Base-by-base conservation (phyloP, 371 early-diverging fungal species). In the Encephalitozoon romaleae region DNA sequence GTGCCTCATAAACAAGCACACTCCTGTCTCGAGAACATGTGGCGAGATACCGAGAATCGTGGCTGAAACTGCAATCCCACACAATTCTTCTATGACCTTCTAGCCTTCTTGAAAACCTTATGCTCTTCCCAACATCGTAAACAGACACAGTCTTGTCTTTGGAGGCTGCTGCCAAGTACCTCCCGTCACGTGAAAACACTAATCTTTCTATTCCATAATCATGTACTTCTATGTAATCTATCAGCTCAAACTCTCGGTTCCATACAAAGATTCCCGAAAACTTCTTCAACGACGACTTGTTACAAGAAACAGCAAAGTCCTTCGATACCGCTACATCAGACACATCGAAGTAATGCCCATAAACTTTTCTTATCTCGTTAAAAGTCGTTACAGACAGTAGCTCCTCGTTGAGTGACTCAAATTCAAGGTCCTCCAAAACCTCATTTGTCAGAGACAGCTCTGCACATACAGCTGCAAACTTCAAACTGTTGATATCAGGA, bases 321-420 rank as follows among this genome's bases (percentile, higher is more conserved):
- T 72, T 32, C 3, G 42, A 39, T 18, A 77, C 77, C 12, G 77
- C 76, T 0, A 82, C 39, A 52, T 67, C 66, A 41, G 43, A 30
- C 4, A 77, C 66, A 25, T 76, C 80, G 68, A 79, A 82, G 49
- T 71, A 82, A 41, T 82, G 82, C 12, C 79, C 82, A 52, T 82
- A 82, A 8, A 82, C 52, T 51, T 82, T 82, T 26, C 72, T 76
- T 32, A 26, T 59, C 64, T 82, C 82, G 8, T 28, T 67, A 45
- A 79, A 82, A 2, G 49, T 34, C n/a, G 55, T 77, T 39, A 52
- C 52, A 38, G 77, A 72, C 38, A 79, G 26, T 21, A 49, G 39
- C 23, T 54, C 41, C 65, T 82, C 82, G 43, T 68, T 74, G 12
- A 76, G 25, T 15, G 34, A 39, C 39, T 67, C 63, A 34, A 63